Evolutionary conservation across 192 early-diverging fungal species (phyloP).

Genomic region (Backusella australiensis): DNA sequence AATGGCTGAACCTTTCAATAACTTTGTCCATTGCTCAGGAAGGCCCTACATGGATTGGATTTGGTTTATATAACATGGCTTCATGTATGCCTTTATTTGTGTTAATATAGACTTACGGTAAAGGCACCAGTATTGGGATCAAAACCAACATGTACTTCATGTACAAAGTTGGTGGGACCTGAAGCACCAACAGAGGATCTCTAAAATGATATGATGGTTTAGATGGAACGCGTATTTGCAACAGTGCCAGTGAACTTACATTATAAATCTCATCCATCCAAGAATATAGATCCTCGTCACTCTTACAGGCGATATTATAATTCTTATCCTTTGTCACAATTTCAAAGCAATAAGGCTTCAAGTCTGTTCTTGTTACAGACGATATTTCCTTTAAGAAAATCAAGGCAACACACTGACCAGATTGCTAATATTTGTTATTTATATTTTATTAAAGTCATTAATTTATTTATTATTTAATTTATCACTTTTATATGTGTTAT

Average conservation of each 20-base stretch:
- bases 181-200: slow-evolving; percentile 80
- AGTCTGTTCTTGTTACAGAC: slow-evolving; percentile 81
- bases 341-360: slow-evolving; percentile 94
- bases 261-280: slow-evolving; percentile 99
- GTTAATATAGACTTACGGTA: slow-evolving; percentile 40
- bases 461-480: slow-evolving; percentile 8
- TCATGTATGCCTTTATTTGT: too few relatives aligned
- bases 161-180: slow-evolving; percentile 83
- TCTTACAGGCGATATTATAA: slow-evolving; percentile 90
- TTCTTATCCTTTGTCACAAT: slow-evolving; percentile 91
- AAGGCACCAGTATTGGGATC: slow-evolving; percentile 60
- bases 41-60: slow-evolving; percentile 57
- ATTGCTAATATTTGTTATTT: slow-evolving; percentile 50
- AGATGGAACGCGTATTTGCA: too few relatives aligned
- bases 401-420: slow-evolving; percentile 83
- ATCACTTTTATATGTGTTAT: background rate
- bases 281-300: slow-evolving; percentile 95
- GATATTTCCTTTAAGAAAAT: slow-evolving; percentile 94
- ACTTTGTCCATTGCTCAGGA: slow-evolving; percentile 91
- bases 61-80: too few relatives aligned
- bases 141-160: slow-evolving; percentile 78
- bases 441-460: slow-evolving; percentile 12
- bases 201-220: slow-evolving; percentile 26
- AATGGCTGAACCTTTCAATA: slow-evolving; percentile 90
- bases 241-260: slow-evolving; percentile 34